Evolutionary conservation across 163 green algal genomes (phyloP).

Genomic region (Smithsoniella earleae): DNA sequence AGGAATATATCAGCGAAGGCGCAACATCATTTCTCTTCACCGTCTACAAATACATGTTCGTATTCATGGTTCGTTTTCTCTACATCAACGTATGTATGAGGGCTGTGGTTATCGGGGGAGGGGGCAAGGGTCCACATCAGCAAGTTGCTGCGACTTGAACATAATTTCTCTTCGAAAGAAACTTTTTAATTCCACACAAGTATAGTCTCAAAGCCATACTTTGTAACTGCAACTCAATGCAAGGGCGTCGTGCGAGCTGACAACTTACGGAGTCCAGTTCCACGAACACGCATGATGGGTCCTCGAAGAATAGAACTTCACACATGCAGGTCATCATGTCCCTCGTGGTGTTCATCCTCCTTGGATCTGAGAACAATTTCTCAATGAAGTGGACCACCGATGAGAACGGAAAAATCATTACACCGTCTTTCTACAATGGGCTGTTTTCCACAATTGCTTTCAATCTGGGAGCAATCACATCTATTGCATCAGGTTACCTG

Average conservation of each 20-base stretch:
- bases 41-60: slow-evolving; percentile 90
- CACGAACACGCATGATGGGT: too few relatives aligned
- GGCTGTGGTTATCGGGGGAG: too few relatives aligned
- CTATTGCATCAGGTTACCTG: slow-evolving; percentile 84
- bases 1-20: slow-evolving; percentile 80
- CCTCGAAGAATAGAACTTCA: too few relatives aligned
- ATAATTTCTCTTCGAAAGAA: too few relatives aligned
- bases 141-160: too few relatives aligned
- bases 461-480: slow-evolving; percentile 80
- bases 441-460: slow-evolving; percentile 92
- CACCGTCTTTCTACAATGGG: slow-evolving; percentile 71
- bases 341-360: slow-evolving; percentile 83
- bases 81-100: too few relatives aligned
- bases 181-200: too few relatives aligned
- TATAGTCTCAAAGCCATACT: too few relatives aligned
- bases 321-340: slow-evolving; percentile 70
- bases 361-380: slow-evolving; percentile 78
- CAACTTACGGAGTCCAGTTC: too few relatives aligned
- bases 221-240: too few relatives aligned
- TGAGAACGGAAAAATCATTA: slow-evolving; percentile 41
- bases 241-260: too few relatives aligned
- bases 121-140: too few relatives aligned
- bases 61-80: slow-evolving; percentile 78
- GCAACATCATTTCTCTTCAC: slow-evolving; percentile 84
- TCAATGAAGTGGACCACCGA: slow-evolving; percentile 54